Base-by-base conservation (phyloP, 805 yeast species). In the Starmerella gropengiesseri region DNA sequence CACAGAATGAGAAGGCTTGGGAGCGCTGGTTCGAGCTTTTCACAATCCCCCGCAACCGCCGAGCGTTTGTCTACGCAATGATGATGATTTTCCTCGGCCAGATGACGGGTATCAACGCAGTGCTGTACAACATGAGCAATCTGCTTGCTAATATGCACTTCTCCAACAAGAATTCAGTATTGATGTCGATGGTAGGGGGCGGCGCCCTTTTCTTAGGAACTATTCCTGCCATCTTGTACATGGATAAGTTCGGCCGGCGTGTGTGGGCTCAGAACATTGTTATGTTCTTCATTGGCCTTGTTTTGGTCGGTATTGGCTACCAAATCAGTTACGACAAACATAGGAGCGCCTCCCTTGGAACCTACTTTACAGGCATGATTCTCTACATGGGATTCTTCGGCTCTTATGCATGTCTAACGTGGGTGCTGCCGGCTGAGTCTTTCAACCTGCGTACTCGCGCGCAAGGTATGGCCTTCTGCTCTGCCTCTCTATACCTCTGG, bases 151-250 rank as follows among this genome's bases (percentile, higher is more conserved):
- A 65, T 26, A 73, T 77, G 54, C 81, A 81, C 7, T 77, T 77
- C 60, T 47, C 57, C 45, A 59, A 60, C 17, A 71, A 71, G 54
- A 59, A 68, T 40, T 62, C 78, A 19, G 79, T 76, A 7, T 73
- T 75, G 53, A 75, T 77, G 81, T 75, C 81, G 7, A 67, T 75
- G 55, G 82, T 77, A 18, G 81, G 81, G 40, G 82, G 82, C 53
- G 81, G 78, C 28, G 65, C 81, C 1, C 60, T 76, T 33, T 57
- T 77, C 49, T 35, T 77, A 9, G 83, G 82, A 54, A 72, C 81
- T 8, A 75, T 77, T 52, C 82, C 82, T 19, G 81, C 81, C 12
- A 69, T 76, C 41, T 51, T 73, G 44, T 74, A 59, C 36, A 58
- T 59, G 59, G 63, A 60, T 46, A 35, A 42, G 26, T 47, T 54